phyloP scores from a whole-genome alignment of 164 flowering plant species.

The Stephania cephalantha region DNA sequence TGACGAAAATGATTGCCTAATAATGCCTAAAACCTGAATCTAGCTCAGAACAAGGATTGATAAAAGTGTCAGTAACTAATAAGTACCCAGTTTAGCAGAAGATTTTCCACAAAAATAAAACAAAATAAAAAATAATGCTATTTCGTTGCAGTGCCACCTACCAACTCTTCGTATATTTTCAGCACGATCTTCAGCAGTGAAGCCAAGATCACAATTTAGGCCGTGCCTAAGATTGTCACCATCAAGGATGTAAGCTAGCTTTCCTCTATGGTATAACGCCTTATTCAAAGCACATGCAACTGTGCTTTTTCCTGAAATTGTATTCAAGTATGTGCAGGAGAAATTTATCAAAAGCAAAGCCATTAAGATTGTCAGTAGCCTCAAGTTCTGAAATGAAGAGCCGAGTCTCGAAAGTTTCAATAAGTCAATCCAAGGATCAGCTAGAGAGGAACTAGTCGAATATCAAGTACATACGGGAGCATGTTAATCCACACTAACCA shows the following conservation, averaged over 20 bases:
- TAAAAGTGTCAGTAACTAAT: neutral
- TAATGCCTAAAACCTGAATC: neutral
- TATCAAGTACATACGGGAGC: neutral
- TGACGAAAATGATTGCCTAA: neutral
- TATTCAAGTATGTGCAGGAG: slow-evolving; percentile 4
- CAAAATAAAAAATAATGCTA: neutral
- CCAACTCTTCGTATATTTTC: slow-evolving; percentile 92
- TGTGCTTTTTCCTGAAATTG: slow-evolving; percentile 79
- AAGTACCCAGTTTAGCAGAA: neutral
- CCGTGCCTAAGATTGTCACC: slow-evolving; percentile 98
- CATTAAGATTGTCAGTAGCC: neutral
- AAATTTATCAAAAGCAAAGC: neutral
- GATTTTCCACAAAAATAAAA: neutral
- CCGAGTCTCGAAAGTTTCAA: neutral
- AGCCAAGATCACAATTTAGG: slow-evolving; percentile 66
- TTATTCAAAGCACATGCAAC: slow-evolving; percentile 76
- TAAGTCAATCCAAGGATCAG: neutral
- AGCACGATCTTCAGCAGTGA: slow-evolving; percentile 78
- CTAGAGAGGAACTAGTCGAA: neutral
- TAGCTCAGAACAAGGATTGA: neutral
- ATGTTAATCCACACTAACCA: too few species aligned
- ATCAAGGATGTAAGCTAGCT: slow-evolving; percentile 77
- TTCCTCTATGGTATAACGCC: slow-evolving; percentile 60
- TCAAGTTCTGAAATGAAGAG: neutral
- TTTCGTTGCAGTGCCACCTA: slow-evolving; percentile 22